Base-by-base conservation (phyloP, 176 grass and related monocot genomes). In the Hsuehochloa calcarea region DNA sequence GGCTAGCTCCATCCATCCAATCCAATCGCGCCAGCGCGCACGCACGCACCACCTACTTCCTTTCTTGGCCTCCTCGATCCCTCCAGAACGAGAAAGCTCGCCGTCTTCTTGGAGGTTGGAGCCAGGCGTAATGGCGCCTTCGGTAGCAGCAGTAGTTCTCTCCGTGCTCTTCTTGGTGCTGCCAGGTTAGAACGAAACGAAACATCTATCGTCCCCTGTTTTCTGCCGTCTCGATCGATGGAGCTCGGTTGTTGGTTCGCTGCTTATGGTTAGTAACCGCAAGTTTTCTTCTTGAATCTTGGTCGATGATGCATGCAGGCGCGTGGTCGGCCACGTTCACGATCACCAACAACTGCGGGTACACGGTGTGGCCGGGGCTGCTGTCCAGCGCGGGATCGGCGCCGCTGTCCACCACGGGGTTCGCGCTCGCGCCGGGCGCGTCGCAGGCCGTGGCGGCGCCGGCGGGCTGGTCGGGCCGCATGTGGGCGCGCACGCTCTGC, bases 401-500 rank as follows among this genome's bases (percentile, higher is more conserved):
- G 16, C 75, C 90, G 49, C 79, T 92, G 59, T 55, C 77, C 8
- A 87, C 85, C 22, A 92, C 93, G 15, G 93, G 93, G 17, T 95
- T 95, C 81, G 72, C 77, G 44, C 93, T 95, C 9, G 79, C 83
- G 31, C 85, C 93, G 0, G 88, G 85, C 10, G 82, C 86, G 88
- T 88, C 93, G 14, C 93, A 77, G 4, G 71, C 55, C 34, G 81
- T 95, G 75, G 2, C 47, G 7, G 79, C 88, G 38, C 93, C 93
- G 0, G 38, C 80, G 19, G 51, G 79, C 31, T 95, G 93, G 93
- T 92, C 93, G 20, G 93, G 93, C 19, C 90, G 93, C 34, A 46
- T 95, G 49, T 95, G 90, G 90, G 93, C 79, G 15, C 87, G 90
- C 59, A 92, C 88, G 15, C 86, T 88, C 81, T 95, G 93, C 79